phyloP scores from a whole-genome alignment of 495 filamentous ascomycete genomes.

The Cercophora sp. region DNA sequence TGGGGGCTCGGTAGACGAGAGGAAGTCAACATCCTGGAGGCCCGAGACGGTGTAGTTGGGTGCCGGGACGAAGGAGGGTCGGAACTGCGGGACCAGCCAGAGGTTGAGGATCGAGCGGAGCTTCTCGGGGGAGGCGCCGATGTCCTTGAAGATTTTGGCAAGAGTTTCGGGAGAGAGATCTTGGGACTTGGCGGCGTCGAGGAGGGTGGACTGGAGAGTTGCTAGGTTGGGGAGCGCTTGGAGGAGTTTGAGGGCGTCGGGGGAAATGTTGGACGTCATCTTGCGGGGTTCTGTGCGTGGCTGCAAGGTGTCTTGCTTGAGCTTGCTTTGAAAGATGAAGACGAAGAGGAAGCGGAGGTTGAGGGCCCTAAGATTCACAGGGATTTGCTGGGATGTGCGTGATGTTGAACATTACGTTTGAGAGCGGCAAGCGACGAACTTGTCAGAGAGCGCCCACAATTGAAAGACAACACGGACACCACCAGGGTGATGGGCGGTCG shows the following conservation, averaged over 20 bases:
- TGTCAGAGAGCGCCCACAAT: no score
- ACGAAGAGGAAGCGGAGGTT: no score
- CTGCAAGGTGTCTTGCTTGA: no score
- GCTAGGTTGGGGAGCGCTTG: no score
- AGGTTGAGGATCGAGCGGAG: constrained; percentile 26
- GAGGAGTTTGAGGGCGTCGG: neutral
- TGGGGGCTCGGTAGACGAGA: constrained; percentile 14
- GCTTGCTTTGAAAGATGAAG: neutral
- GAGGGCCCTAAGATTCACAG: no score
- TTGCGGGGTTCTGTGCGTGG: no score
- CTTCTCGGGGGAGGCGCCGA: constrained; percentile 28
- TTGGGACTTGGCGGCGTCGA: constrained; percentile 10
- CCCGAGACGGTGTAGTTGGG: constrained; percentile 11
- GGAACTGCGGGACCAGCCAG: constrained; percentile 28
- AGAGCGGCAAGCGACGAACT: no score
- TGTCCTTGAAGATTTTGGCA: constrained; percentile 19
- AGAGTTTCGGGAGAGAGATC: constrained; percentile 17
- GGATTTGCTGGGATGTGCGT: no score
- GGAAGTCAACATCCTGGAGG: constrained; percentile 24
- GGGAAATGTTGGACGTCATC: neutral
- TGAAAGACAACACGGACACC: no score
- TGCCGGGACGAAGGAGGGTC: constrained; percentile 26
- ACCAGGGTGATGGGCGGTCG: no score
- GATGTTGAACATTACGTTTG: no score
- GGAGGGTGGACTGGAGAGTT: neutral